Evolutionary conservation across 202 grass and related monocot species (phyloP).

Genomic region (Panicum virgatum): DNA sequence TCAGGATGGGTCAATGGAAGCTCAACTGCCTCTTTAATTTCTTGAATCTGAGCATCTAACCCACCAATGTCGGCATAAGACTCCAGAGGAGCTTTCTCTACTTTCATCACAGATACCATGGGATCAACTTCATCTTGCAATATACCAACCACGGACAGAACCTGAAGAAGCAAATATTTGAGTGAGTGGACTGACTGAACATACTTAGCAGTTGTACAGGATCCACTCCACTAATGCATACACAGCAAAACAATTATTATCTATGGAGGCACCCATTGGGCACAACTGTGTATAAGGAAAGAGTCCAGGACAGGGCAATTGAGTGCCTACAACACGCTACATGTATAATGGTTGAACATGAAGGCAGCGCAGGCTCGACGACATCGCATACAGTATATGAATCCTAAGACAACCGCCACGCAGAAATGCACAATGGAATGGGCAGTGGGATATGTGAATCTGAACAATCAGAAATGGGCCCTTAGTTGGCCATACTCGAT

Average conservation of each 20-base stretch:
- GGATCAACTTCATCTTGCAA: conserved; percentile 99
- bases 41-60: conserved; percentile 97
- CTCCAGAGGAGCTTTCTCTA: conserved; percentile 94
- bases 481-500: too few species aligned
- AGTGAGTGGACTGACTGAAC: background rate
- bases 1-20: conserved; percentile 95
- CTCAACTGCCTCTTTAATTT: conserved; percentile 99
- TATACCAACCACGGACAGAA: conserved; percentile 94
- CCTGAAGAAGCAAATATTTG: conserved; percentile 47
- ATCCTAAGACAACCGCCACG: background rate
- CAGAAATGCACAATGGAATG: background rate
- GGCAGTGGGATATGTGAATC: background rate
- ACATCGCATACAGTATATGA: background rate
- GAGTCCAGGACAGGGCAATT: background rate
- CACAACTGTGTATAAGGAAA: background rate
- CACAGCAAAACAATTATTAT: background rate
- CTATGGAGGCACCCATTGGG: background rate
- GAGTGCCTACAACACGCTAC: background rate
- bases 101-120: conserved; percentile 99
- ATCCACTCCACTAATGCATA: conserved; percentile 1
- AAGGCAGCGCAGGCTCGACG: background rate
- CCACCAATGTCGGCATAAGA: conserved; percentile 99
- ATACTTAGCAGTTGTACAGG: background rate
- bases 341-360: background rate
- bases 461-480: background rate